A percentile compares a stretch with the other conserved stretches of the same genome.
Conservation (phyloP, 31 red algal genomes). For the Odonthalia washingtoniensis region DNA sequence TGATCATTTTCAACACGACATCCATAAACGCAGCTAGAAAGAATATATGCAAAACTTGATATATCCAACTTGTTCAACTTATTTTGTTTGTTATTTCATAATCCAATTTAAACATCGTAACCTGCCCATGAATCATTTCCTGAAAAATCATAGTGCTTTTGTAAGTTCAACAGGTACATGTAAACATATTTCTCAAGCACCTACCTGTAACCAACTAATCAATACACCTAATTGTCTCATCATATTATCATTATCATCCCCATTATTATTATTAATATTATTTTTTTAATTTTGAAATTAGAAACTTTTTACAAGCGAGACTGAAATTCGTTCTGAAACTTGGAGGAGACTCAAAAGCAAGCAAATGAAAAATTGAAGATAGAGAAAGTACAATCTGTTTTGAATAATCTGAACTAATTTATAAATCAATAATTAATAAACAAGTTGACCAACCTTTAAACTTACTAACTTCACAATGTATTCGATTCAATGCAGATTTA, state of each 20-base stretch:
- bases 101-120: no score
- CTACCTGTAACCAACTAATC: constrained; percentile 68
- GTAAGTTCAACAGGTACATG: constrained; percentile 72
- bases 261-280: no score
- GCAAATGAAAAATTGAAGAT: no score
- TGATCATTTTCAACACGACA: constrained; percentile 55
- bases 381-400: constrained; percentile 2
- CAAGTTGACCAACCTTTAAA: constrained; percentile 42
- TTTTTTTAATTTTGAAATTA: no score
- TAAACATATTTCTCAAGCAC: constrained; percentile 67
- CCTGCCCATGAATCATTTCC: constrained; percentile 62
- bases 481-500: constrained; percentile 39
- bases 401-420: constrained; percentile 47
- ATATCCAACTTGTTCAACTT: no score
- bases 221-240: constrained; percentile 38
- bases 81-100: no score
- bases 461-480: constrained; percentile 53
- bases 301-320: constrained; percentile 37
- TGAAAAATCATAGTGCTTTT: constrained; percentile 74
- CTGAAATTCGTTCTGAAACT: constrained; percentile 71
- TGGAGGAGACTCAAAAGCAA: constrained; percentile 79
- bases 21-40: constrained; percentile 58
- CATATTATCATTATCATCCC: neutral
- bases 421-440: constrained; percentile 54
- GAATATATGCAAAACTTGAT: no score